Evolutionary conservation across 139 green algal genomes (phyloP), one percentile per base, ranked within the genome.

Genomic region (Chlorella vulgaris): DNA sequence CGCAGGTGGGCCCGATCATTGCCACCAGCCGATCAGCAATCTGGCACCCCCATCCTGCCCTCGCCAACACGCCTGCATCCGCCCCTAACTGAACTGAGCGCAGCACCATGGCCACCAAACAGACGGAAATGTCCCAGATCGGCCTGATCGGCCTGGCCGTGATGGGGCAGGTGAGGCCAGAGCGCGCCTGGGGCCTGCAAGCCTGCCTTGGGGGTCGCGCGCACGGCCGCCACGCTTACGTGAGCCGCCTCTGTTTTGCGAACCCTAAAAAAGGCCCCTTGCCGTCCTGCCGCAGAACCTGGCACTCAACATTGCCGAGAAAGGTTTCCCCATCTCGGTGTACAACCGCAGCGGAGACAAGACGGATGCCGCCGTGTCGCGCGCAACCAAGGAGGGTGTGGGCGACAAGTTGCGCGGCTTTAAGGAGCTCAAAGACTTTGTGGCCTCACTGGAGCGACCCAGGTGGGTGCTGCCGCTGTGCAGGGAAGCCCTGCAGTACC

Each of bases 301-400:
- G 70, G 96, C 97, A 1, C 92, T 99, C 8, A 99, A 99, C 88
- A 89, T 99, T 33, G 97, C 97, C 0, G 94, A 98, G 63, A 99
- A 99, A 87, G 97, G 97, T 3, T 99, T 99, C 86, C 74, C 81
- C 18, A 99, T 99, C 75, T 97, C 93, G 4, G 97, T 99, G 4
- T 99, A 93, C 89, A 99, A 99, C 84, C 89, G 97, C 26, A 93
- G 90, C 1, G 90, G 92, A 40, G 92, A 95, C 40, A 99, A 99
- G 91, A 98, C 96, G 0, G 96, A 99, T 77, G 92, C 92, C 7
- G 92, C 91, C 7, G 96, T 98, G n/a, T 89, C 81, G 15, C 86
- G 97, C 18, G 97, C 97, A 1, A 73, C 92, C 76, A 98, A 98
- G 83, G 95, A 99, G 86, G 94, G 94, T 91, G 55, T 71, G 86